Percentiles rank a stretch among this genome's conserved stretches.
These are phyloP conservation scores for Annulohypoxylon maeteangense DNA, from an alignment of 495 filamentous ascomycete genomes.

Conservation along the genomic window DNA sequence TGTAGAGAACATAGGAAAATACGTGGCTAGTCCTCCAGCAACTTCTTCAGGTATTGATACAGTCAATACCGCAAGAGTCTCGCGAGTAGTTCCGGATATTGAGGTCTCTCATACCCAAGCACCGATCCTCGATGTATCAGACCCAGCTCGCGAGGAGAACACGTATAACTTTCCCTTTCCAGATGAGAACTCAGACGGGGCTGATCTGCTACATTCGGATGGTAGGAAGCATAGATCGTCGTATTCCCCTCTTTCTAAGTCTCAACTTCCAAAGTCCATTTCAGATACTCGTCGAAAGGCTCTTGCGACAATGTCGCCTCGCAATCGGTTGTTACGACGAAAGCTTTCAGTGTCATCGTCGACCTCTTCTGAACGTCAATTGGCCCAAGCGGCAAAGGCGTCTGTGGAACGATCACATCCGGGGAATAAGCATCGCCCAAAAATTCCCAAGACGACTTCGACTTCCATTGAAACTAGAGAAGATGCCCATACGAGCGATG, in stretches of 20 bases:
- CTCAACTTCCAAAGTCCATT: slow-evolving; percentile 38
- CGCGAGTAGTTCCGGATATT: neutral
- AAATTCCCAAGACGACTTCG: neutral
- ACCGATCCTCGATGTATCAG: neutral
- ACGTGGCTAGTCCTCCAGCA: no score
- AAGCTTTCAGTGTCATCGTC: neutral
- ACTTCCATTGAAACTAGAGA: neutral
- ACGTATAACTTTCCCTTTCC: slow-evolving; percentile 27
- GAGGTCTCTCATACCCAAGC: neutral
- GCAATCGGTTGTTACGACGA: neutral
- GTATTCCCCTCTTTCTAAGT: slow-evolving; percentile 4
- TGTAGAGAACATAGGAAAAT: neutral
- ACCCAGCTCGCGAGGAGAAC: neutral
- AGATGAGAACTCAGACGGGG: slow-evolving; percentile 17
- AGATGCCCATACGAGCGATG: neutral
- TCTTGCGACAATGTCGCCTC: slow-evolving; percentile 33
- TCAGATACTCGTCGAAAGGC: slow-evolving; percentile 39
- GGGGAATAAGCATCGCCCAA: neutral
- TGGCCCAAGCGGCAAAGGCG: neutral
- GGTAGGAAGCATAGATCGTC: slow-evolving; percentile 1
- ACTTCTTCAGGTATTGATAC: neutral
- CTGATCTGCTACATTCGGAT: neutral
- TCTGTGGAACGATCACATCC: neutral
- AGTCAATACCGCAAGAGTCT: neutral
- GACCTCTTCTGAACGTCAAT: neutral